These are phyloP conservation scores for Musa itinerans DNA, from an alignment of 176 grass and related monocot species.

Conservation along the genomic window DNA sequence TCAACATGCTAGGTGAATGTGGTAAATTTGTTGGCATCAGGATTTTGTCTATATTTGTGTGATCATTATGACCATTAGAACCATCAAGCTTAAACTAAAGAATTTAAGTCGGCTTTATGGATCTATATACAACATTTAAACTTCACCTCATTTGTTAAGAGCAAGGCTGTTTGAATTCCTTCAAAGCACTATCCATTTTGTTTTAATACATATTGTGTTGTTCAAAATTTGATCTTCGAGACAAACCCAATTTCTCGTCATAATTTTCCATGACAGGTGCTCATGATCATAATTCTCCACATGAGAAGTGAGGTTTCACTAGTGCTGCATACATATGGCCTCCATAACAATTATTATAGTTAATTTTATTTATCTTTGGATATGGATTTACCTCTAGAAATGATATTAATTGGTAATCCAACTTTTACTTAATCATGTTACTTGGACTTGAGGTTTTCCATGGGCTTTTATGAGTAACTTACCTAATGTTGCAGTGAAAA, in stretches of 20 bases:
- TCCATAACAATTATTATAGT: constrained; percentile 6
- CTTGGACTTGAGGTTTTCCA: constrained; percentile 15
- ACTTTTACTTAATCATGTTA: too few relatives aligned
- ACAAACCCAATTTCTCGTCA: background rate
- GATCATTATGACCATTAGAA: background rate
- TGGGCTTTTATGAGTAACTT: constrained; percentile 7
- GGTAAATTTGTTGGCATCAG: background rate
- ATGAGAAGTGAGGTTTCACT: too few relatives aligned
- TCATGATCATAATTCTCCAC: too few relatives aligned
- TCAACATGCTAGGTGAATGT: background rate
- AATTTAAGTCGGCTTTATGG: background rate
- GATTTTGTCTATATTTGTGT: background rate
- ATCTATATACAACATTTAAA: background rate
- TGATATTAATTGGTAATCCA: too few relatives aligned
- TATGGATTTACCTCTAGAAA: too few relatives aligned
- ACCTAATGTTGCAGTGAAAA: constrained; percentile 46
- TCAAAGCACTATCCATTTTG: background rate
- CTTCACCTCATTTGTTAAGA: background rate
- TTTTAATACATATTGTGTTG: background rate
- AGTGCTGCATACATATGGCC: constrained; percentile 8
- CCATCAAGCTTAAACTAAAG: background rate
- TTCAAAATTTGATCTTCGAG: background rate
- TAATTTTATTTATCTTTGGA: too few relatives aligned
- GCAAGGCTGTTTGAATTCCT: background rate
- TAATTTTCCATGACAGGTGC: too few relatives aligned